These are phyloP conservation scores for Syzygium jambos DNA, from an alignment of 345 rosid species.

Conservation along the genomic window DNA sequence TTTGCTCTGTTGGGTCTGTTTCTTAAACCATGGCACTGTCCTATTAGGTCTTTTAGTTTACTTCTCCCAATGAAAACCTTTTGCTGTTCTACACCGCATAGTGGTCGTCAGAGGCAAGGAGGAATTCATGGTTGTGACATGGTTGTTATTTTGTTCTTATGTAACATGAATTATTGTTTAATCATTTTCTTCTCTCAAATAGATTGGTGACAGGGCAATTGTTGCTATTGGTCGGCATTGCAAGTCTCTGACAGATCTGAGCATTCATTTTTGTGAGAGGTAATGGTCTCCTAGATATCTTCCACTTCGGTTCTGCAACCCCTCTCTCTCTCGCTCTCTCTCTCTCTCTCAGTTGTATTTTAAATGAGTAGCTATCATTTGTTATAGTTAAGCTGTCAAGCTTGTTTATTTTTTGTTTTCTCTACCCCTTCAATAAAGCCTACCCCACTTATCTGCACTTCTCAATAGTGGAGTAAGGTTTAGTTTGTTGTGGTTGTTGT, in stretches of 20 bases:
- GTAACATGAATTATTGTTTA: neutral
- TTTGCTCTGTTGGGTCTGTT: neutral
- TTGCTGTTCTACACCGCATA: neutral
- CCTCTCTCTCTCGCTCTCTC: neutral
- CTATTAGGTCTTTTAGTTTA: neutral
- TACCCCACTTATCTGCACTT: neutral
- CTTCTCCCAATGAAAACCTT: neutral
- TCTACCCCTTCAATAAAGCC: neutral
- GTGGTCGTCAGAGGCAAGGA: neutral
- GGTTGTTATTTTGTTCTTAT: neutral
- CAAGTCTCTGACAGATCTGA: conserved; percentile 67
- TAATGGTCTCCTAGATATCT: conserved; percentile 6
- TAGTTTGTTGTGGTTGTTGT: neutral
- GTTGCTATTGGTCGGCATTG: conserved; percentile 73
- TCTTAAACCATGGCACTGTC: neutral
- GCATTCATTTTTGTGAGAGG: conserved; percentile 88
- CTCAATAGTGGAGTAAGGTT: neutral
- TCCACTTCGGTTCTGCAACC: neutral
- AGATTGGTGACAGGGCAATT: conserved; percentile 85
- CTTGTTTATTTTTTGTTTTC: neutral
- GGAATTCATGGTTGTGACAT: neutral
- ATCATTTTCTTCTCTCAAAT: neutral
- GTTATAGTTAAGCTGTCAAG: neutral
- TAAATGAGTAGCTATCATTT: neutral
- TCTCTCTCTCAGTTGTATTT: neutral